phyloP scores from a whole-genome alignment of 768 basidiomycete genomes.

The Pulveroboletus sp. region DNA sequence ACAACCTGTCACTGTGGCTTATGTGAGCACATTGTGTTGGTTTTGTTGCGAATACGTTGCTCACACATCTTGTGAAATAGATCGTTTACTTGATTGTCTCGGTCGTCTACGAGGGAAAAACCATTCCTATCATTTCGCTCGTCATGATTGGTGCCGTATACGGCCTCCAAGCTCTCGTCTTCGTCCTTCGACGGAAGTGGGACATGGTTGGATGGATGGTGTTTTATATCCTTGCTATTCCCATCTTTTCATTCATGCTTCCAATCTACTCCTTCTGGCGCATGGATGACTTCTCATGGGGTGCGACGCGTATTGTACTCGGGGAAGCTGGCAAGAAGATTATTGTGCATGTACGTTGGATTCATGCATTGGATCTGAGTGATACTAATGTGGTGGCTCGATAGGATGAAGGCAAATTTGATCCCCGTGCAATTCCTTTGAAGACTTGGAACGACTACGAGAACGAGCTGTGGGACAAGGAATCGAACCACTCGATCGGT shows the following conservation, averaged over 20 bases:
- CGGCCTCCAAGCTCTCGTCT: conserved; percentile 89
- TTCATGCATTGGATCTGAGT: background rate
- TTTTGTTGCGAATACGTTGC: background rate
- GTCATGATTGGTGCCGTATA: conserved; percentile 94
- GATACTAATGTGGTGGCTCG: conserved; percentile 5
- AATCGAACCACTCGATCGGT: conserved; percentile 91
- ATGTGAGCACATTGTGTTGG: conserved; percentile 52
- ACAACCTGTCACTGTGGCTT: conserved; percentile 83
- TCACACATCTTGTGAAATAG: conserved; percentile 35
- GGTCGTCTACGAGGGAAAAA: conserved; percentile 58
- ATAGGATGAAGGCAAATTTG: conserved; percentile 97
- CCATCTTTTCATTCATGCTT: conserved; percentile 88
- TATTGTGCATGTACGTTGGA: conserved; percentile 75
- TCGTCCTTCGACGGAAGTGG: conserved; percentile 90
- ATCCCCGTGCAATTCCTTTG: conserved; percentile 86
- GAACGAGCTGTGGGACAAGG: conserved; percentile 97
- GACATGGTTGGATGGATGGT: conserved; percentile 99
- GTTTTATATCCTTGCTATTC: conserved; percentile 94
- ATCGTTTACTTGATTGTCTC: conserved; percentile 86
- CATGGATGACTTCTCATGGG: conserved; percentile 99
- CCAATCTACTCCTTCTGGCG: conserved; percentile 96
- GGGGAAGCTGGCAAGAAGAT: conserved; percentile 96
- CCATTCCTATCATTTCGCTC: conserved; percentile 76
- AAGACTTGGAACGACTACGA: conserved; percentile 97
- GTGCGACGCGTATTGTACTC: conserved; percentile 85